Conservation (phyloP, 768 basidiomycete genomes). For the Symmetrospora coprosmae region DNA sequence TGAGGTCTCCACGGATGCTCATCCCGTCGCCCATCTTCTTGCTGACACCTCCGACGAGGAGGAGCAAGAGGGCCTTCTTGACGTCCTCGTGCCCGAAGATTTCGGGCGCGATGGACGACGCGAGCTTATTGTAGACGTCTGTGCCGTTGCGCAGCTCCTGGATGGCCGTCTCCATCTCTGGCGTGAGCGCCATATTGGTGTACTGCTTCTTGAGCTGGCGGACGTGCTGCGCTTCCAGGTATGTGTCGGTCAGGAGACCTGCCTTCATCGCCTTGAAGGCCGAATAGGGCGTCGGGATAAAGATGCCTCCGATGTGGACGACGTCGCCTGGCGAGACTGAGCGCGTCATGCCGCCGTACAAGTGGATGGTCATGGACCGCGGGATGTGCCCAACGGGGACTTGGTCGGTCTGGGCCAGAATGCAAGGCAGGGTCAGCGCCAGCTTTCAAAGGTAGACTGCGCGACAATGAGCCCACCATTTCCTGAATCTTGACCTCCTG, state of each 20-base stretch:
- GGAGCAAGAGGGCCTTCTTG: constrained; percentile 81
- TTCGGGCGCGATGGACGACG: constrained; percentile 90
- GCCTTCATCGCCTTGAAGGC: constrained; percentile 94
- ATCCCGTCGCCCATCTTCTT: constrained; percentile 92
- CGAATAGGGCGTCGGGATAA: constrained; percentile 92
- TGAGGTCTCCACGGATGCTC: constrained; percentile 96
- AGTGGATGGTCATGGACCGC: constrained; percentile 91
- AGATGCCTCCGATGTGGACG: constrained; percentile 87
- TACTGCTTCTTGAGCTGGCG: constrained; percentile 97
- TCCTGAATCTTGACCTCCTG: constrained; percentile 98
- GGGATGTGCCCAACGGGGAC: constrained; percentile 99
- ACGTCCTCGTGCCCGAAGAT: constrained; percentile 96
- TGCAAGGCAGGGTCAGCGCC: background rate
- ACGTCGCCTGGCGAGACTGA: constrained; percentile 90
- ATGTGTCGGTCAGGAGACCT: constrained; percentile 91
- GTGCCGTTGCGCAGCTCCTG: constrained; percentile 56
- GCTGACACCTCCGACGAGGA: constrained; percentile 90
- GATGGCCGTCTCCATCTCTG: constrained; percentile 60
- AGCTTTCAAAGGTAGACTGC: background rate
- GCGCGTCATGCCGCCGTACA: constrained; percentile 77
- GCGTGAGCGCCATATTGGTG: constrained; percentile 79
- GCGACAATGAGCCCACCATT: constrained; percentile 50
- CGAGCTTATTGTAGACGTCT: constrained; percentile 69
- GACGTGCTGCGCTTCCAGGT: constrained; percentile 78
- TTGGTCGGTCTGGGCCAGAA: constrained; percentile 70